Percentiles rank a stretch among this genome's conserved stretches.
phyloP scores from a whole-genome alignment of 306 rosid genomes.

The Pyrus communis region DNA sequence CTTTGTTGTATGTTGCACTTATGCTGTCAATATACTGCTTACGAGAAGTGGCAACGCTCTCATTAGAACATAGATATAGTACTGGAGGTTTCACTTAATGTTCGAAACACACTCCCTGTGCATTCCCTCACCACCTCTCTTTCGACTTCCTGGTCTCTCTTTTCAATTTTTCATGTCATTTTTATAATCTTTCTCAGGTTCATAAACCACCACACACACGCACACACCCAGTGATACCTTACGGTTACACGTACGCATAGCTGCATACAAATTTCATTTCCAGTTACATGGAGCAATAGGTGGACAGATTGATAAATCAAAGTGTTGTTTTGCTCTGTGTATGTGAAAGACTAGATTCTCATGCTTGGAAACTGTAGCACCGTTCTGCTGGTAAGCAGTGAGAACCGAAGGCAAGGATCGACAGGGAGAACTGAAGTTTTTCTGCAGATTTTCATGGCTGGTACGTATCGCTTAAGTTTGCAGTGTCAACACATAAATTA shows the following conservation, averaged over 20 bases:
- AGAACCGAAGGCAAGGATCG: neutral
- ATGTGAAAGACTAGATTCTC: neutral
- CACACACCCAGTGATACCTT: neutral
- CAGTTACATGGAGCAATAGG: neutral
- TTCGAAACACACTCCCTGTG: neutral
- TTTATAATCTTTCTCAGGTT: neutral
- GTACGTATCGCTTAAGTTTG: no score
- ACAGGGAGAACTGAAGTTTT: no score
- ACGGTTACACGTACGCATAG: neutral
- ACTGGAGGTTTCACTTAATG: neutral
- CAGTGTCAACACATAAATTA: no score
- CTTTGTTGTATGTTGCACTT: neutral
- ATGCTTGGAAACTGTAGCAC: slow-evolving; percentile 15
- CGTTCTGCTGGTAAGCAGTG: slow-evolving; percentile 50
- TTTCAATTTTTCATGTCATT: neutral
- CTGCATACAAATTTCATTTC: neutral
- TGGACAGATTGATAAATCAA: neutral
- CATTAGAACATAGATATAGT: neutral
- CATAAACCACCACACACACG: neutral
- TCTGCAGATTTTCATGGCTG: no score
- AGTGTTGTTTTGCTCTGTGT: neutral
- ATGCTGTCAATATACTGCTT: neutral
- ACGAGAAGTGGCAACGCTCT: neutral
- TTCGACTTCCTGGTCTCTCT: neutral
- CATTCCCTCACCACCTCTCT: neutral